These are phyloP conservation scores for Sophora flavescens DNA, from an alignment of 306 rosid species.

Conservation along the genomic window DNA sequence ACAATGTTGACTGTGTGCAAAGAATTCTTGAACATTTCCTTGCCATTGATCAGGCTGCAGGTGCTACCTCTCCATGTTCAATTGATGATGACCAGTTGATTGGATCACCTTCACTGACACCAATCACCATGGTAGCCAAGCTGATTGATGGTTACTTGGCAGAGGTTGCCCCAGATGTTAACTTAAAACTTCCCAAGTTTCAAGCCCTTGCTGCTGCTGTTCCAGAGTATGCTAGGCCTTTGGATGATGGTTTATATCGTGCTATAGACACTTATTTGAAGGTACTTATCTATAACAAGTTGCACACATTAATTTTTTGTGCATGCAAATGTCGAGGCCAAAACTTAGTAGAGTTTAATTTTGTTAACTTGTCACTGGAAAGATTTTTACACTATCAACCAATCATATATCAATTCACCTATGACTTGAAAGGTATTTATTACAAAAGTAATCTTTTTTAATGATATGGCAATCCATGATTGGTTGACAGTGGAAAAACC, in stretches of 20 bases:
- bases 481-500: no score
- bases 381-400: no score
- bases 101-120: conserved; percentile 93
- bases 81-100: conserved; percentile 85
- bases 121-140: conserved; percentile 93
- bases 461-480: no score
- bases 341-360: neutral
- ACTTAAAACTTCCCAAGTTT: conserved; percentile 88
- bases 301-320: neutral
- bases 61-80: conserved; percentile 83
- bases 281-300: conserved; percentile 56
- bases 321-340: neutral
- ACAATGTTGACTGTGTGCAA: conserved; percentile 94
- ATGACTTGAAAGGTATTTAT: no score
- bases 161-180: conserved; percentile 98
- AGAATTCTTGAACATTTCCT: conserved; percentile 91
- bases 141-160: conserved; percentile 96
- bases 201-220: conserved; percentile 94
- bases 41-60: conserved; percentile 77
- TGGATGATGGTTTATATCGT: conserved; percentile 97
- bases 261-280: conserved; percentile 93
- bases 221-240: conserved; percentile 95
- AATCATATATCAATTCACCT: no score
- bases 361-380: no score
- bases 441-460: no score